A percentile compares a stretch with the other conserved stretches of the same genome.
Conservation (phyloP, 306 rosid genomes). For the Fagus crenata region DNA sequence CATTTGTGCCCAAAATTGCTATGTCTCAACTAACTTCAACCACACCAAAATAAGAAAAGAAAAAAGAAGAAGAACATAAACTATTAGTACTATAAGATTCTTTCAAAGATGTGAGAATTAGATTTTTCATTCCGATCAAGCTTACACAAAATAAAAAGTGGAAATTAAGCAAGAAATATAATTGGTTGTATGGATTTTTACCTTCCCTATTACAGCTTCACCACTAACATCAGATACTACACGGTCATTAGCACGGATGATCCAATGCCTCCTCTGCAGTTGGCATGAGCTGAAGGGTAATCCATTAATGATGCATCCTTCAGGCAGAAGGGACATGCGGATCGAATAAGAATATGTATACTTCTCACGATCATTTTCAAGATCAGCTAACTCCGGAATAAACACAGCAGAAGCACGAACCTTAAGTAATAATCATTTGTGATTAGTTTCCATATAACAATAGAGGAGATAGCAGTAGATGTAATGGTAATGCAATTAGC, state of each 20-base stretch:
- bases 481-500: neutral
- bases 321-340: slow-evolving; percentile 70
- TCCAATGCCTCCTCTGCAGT: slow-evolving; percentile 74
- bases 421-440: slow-evolving; percentile 40
- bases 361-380: slow-evolving; percentile 32
- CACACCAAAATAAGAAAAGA: neutral
- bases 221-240: slow-evolving; percentile 48
- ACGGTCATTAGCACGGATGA: slow-evolving; percentile 51
- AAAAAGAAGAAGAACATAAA: neutral
- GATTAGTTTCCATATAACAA: slow-evolving; percentile 28
- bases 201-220: slow-evolving; percentile 90
- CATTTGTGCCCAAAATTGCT: neutral
- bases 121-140: neutral
- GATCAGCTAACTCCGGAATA: slow-evolving; percentile 60
- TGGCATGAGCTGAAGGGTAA: slow-evolving; percentile 68
- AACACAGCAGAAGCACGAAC: slow-evolving; percentile 79
- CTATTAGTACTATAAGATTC: neutral
- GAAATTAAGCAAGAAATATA: neutral
- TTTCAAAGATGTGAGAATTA: neutral
- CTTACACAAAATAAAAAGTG: neutral
- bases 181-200: slow-evolving; percentile 17
- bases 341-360: slow-evolving; percentile 71
- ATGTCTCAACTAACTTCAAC: neutral
- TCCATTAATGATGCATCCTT: slow-evolving; percentile 69
- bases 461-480: neutral